Evolutionary conservation across 83 land plant species (phyloP).

Genomic region (Picea abies): DNA sequence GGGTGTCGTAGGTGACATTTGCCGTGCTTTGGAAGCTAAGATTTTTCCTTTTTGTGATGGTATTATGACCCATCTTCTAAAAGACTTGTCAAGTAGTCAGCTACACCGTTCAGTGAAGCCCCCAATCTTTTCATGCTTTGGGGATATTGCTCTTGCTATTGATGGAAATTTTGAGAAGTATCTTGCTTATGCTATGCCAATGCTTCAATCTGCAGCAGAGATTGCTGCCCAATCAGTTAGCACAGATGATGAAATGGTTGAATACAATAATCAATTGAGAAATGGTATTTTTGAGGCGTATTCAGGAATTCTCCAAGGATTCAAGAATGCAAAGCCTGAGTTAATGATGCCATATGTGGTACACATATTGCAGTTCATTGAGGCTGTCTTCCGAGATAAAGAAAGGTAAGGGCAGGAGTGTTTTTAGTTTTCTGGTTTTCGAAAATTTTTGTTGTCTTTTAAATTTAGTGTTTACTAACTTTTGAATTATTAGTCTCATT

Average conservation of each 20-base stretch:
- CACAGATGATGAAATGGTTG: slow-evolving; percentile 60
- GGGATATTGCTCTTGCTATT: slow-evolving; percentile 77
- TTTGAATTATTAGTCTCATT: not conserved
- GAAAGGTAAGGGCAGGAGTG: slow-evolving; percentile 34
- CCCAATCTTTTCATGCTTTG: slow-evolving; percentile 73
- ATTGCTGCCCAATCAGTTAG: slow-evolving; percentile 28
- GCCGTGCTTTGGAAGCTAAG: slow-evolving; percentile 56
- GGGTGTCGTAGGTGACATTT: slow-evolving; percentile 71
- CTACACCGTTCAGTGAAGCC: slow-evolving; percentile 77
- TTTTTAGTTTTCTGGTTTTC: not conserved
- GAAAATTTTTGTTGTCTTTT: not conserved
- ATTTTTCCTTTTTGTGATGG: slow-evolving; percentile 59
- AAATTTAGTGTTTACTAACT: not conserved
- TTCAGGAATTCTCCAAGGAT: slow-evolving; percentile 68
- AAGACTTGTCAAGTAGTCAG: slow-evolving; percentile 45
- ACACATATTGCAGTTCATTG: slow-evolving; percentile 57
- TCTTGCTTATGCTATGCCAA: slow-evolving; percentile 43
- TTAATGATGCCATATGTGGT: slow-evolving; percentile 59
- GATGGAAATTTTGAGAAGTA: slow-evolving; percentile 67
- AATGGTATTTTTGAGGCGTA: slow-evolving; percentile 76
- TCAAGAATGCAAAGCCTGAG: slow-evolving; percentile 55
- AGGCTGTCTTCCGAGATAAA: slow-evolving; percentile 51
- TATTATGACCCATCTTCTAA: slow-evolving; percentile 56
- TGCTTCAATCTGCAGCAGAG: slow-evolving; percentile 65
- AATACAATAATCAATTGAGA: slow-evolving; percentile 64